Conservation (phyloP, 73 alveolate genomes). For the Durusdinium trenchii region DNA sequence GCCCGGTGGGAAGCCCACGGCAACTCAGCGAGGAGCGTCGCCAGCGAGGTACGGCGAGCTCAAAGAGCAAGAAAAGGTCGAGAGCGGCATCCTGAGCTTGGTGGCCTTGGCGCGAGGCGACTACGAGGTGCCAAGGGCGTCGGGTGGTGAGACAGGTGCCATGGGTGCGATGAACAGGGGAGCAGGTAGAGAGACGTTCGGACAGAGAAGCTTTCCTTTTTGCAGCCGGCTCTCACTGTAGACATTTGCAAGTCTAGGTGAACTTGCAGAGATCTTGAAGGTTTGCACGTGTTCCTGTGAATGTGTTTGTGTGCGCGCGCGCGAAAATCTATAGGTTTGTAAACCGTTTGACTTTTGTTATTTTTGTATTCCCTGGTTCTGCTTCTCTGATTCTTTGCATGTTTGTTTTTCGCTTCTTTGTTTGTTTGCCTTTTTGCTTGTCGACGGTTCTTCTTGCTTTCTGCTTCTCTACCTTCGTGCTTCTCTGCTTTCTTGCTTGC, state of each 20-base stretch:
- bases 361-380: too few relatives aligned
- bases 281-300: not conserved
- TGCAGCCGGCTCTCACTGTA: not conserved
- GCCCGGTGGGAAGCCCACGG: not conserved
- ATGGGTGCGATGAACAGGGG: not conserved
- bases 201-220: not conserved
- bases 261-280: not conserved
- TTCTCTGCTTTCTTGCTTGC: too few relatives aligned
- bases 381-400: too few relatives aligned
- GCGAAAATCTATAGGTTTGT: not conserved
- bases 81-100: slow-evolving; percentile 82
- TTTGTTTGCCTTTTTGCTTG: too few relatives aligned
- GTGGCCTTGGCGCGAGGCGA: slow-evolving; percentile 48
- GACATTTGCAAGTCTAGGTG: not conserved
- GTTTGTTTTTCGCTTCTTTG: too few relatives aligned
- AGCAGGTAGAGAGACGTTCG: not conserved
- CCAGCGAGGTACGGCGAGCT: slow-evolving; percentile 46
- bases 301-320: not conserved
- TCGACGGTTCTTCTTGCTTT: too few relatives aligned
- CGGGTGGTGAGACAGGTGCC: not conserved
- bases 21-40: not conserved
- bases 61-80: slow-evolving; percentile 80
- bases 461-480: too few relatives aligned
- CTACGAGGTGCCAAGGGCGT: slow-evolving; percentile 31
- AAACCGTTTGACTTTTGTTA: too few relatives aligned